Evolutionary conservation across 768 basidiomycete species (phyloP), one percentile per base, ranked within the genome.

Genomic region (Pleurotus cornucopiae): DNA sequence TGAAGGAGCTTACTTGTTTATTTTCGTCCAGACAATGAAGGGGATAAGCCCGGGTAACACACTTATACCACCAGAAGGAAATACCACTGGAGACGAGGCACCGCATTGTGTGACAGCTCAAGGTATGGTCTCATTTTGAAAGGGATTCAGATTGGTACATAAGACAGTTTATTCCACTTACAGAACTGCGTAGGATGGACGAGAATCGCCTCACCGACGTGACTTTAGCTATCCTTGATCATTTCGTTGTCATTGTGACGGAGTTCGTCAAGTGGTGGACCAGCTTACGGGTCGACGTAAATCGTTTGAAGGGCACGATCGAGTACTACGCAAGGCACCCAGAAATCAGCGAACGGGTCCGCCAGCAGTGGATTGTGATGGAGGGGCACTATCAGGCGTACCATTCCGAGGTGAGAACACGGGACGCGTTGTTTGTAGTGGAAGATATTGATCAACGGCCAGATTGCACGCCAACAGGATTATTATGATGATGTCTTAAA

Each of bases 241-340:
- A 41, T n/a, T 53, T 53, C 39, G 20, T 53, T 2, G 13, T 5
- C 13, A 30, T 38, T 13, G 18, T 53, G 12, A 11, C 37, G 11
- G 38, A 53, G n/a, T 53, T 53, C 51, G 51, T 53, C n/a, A 25
- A 53, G 11, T 53, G 51, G 51, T 53, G 51, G 51, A 20, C 7
- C 7, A 40, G 37, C 39, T 37, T 53, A 9, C 21, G 25, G 25
- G 38, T 53, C 18, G 34, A 52, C 23, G 39, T 53, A 14, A 6
- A 25, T 20, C 51, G 39, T 25, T 41, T 53, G 37, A 40, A 34
- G 5, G 18, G 13, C 13, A 21, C 51, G 7, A 53, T 53, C 12
- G 37, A 40, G 2, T 53, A 18, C 51, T 39, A 40, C 18, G 16
- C n/a, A 14, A 39, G 41, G 4, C n/a, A 53, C 6, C 39, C 51